Evolutionary conservation across 306 rosid genomes (phyloP), one percentile per base, ranked within the genome.

Genomic region (Canavalia ensiformis): DNA sequence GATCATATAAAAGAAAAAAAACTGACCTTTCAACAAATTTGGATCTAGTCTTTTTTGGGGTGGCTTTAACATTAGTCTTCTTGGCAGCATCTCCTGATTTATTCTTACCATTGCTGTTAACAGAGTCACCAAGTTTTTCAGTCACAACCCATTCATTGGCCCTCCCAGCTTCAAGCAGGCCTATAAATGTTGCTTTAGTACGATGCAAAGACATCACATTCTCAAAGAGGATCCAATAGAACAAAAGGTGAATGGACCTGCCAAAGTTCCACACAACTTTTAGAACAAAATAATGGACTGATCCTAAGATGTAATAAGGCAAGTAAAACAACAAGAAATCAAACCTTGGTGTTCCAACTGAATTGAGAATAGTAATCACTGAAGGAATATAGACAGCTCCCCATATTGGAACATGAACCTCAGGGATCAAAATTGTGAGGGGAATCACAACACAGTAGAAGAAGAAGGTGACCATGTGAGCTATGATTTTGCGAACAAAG

Each of bases 351-450:
- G 99, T 96, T 89, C 99, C 99, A 0, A 96, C 99, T 25, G 99
- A 91, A 42, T 96, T 96, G 85, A 96, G 94, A 81, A 94, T 96
- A 85, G 99, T 96, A 85, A 96, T 90, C 84, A 96, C 80, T 31
- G 97, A 96, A 76, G 99, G 99, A 75, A 96, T 96, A 75, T 96
- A 96, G 77, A 96, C 99, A 11, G 99, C 99, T 52, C 99, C 99
- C 99, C 99, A 96, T 11, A 96, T 93, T 45, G 99, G 99, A 83
- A 93, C 99, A 71, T 88, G 78, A 65, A 96, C 99, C 89, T 96
- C 99, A 56, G 99, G 99, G 13, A 96, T 90, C 92, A 96, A 83
- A 71, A 96, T 93, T 76, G 99, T 96, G 1, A 96, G 87, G 50
- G 99, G 99, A 84, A 96, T 95, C 8, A 94, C 98, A 25, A 96